These are phyloP conservation scores for Rhodotorula mucilaginosa DNA, from an alignment of 1,284 basidiomycete genomes.

Conservation along the genomic window DNA sequence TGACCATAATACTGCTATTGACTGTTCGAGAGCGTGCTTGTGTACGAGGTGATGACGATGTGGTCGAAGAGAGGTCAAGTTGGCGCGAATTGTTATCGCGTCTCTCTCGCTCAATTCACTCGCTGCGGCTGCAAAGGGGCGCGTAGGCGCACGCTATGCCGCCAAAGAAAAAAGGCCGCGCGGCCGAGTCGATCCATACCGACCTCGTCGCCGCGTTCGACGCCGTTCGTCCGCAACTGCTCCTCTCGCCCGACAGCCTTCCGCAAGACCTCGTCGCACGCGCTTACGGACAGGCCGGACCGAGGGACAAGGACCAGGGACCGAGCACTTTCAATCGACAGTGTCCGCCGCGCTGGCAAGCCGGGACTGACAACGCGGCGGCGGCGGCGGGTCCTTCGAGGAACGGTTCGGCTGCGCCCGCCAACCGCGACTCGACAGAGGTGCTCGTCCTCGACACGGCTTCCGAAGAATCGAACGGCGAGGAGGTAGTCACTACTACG, in stretches of 20 bases:
- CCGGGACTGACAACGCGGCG: neutral
- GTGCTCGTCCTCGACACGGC: neutral
- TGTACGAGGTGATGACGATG: neutral
- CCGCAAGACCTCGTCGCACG: constrained; percentile 10
- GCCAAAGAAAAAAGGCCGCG: constrained; percentile 15
- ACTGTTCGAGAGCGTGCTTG: too few relatives aligned
- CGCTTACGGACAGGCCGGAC: constrained; percentile 25
- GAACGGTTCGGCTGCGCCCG: neutral
- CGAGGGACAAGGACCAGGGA: neutral
- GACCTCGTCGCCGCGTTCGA: constrained; percentile 14
- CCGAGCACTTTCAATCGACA: neutral
- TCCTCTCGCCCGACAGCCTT: constrained; percentile 11
- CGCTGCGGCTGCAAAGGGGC: neutral
- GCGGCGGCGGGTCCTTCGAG: neutral
- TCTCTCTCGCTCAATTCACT: neutral
- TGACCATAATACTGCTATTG: neutral
- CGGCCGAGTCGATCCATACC: constrained; percentile 5
- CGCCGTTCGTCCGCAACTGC: neutral
- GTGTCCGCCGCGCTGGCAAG: constrained; percentile 13
- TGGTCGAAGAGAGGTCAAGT: neutral
- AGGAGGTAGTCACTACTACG: constrained; percentile 2
- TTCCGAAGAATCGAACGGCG: neutral
- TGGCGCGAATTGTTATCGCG: neutral
- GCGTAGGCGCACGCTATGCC: constrained; percentile 7
- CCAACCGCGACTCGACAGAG: neutral